Conservation (phyloP, 441 rosid species). For the Gossypium schwendimanii region DNA sequence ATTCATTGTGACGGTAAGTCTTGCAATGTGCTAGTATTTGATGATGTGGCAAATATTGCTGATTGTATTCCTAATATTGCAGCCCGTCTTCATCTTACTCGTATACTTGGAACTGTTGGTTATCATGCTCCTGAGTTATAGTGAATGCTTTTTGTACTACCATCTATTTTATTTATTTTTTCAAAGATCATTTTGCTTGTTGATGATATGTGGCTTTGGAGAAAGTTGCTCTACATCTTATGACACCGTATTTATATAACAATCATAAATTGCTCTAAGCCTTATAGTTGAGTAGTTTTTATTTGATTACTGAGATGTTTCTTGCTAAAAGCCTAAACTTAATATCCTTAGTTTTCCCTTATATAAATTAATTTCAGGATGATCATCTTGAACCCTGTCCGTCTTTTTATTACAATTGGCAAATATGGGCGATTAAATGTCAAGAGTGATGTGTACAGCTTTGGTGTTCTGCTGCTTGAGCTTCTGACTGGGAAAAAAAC, state of each 20-base stretch:
- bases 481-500: conserved; percentile 62
- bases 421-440: conserved; percentile 65
- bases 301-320: conserved; percentile 8
- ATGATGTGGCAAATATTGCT: conserved; percentile 66
- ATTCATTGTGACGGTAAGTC: conserved; percentile 66
- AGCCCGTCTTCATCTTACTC: conserved; percentile 62
- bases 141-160: conserved; percentile 5
- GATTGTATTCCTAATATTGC: conserved; percentile 76
- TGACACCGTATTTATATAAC: neutral
- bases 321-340: neutral
- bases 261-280: neutral
- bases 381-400: conserved; percentile 5
- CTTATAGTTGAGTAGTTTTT: neutral
- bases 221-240: neutral
- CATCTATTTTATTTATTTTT: neutral
- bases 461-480: conserved; percentile 66
- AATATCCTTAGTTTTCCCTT: neutral
- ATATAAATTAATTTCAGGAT: conserved; percentile 5
- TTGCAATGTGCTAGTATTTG: conserved; percentile 60
- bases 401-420: conserved; percentile 14
- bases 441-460: conserved; percentile 70
- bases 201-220: neutral
- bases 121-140: conserved; percentile 70
- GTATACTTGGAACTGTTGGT: conserved; percentile 72
- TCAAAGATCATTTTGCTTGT: neutral